phyloP scores from a whole-genome alignment of 2,329 filamentous ascomycete genomes.

The Fusarium napiforme region DNA sequence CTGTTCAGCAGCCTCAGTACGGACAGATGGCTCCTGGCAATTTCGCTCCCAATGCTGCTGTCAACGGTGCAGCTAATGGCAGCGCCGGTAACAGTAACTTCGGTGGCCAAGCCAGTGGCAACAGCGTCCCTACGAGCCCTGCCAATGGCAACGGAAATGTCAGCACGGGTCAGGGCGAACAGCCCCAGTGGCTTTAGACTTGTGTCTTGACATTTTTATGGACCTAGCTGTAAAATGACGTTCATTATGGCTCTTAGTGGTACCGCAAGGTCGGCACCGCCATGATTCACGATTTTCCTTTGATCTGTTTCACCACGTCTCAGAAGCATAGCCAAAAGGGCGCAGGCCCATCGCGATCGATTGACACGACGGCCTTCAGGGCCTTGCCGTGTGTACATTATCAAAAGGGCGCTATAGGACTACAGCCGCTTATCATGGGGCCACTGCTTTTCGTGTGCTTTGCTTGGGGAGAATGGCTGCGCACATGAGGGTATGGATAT shows the following conservation, averaged over 20 bases:
- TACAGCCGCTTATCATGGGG: conserved; percentile 36
- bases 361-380: conserved; percentile 44
- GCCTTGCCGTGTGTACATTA: conserved; percentile 52
- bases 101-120: conserved; percentile 30
- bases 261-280: conserved; percentile 51
- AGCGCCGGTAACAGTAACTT: conserved; percentile 16
- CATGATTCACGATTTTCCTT: conserved; percentile 57
- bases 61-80: conserved; percentile 5
- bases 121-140: conserved; percentile 7
- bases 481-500: conserved; percentile 22
- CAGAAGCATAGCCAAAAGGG: conserved; percentile 42
- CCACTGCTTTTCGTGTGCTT: conserved; percentile 24
- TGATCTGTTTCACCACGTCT: conserved; percentile 49
- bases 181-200: conserved; percentile 55
- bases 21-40: conserved; percentile 43
- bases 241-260: conserved; percentile 38
- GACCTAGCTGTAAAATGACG: conserved; percentile 51
- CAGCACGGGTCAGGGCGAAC: conserved; percentile 45
- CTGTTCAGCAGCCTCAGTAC: conserved; percentile 47
- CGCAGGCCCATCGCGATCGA: conserved; percentile 38
- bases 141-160: conserved; percentile 25
- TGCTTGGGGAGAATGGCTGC: conserved; percentile 28
- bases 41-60: conserved; percentile 27
- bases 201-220: conserved; percentile 36
- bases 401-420: conserved; percentile 42